Evolutionary conservation across 1,139 yeast genomes (phyloP).

Genomic region (Torulaspora globosa): DNA sequence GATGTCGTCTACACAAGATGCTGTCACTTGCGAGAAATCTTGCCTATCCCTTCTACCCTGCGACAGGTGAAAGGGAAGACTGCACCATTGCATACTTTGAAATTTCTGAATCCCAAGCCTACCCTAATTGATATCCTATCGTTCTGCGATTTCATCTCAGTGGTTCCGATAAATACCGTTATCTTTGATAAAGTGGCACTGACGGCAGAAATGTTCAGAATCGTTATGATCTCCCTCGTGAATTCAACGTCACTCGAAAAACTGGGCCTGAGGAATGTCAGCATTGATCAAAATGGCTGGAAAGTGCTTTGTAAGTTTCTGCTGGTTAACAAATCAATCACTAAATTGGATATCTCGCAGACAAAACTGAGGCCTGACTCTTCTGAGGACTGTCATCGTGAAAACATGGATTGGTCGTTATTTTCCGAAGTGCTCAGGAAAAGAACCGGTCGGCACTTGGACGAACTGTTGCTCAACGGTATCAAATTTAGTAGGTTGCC

Average conservation of each 20-base stretch:
- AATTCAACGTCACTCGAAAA: constrained; percentile 60
- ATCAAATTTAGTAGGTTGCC: constrained; percentile 49
- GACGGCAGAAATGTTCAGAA: constrained; percentile 74
- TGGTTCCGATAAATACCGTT: constrained; percentile 73
- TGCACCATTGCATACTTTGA: constrained; percentile 70
- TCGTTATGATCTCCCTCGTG: constrained; percentile 59
- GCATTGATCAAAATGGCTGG: constrained; percentile 73
- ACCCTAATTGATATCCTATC: constrained; percentile 85
- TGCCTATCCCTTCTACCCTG: constrained; percentile 72
- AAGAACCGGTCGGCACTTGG: constrained; percentile 61
- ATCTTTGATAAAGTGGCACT: constrained; percentile 79
- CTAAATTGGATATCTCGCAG: constrained; percentile 76
- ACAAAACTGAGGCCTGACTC: constrained; percentile 58
- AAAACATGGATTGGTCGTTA: constrained; percentile 73
- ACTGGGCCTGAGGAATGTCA: constrained; percentile 72
- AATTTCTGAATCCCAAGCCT: constrained; percentile 84
- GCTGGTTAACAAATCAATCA: constrained; percentile 51
- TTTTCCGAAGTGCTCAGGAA: constrained; percentile 54
- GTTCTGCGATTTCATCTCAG: constrained; percentile 80
- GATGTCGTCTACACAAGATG: constrained; percentile 71
- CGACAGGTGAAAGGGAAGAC: constrained; percentile 72
- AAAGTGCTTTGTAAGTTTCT: constrained; percentile 66
- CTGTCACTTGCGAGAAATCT: constrained; percentile 67
- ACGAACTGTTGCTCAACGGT: constrained; percentile 79
- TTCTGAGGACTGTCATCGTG: constrained; percentile 51